Percentiles rank a stretch among this genome's conserved stretches.
These are phyloP conservation scores for Phytophthora capsici DNA, from an alignment of 352 stramenopile species.

Conservation along the genomic window DNA sequence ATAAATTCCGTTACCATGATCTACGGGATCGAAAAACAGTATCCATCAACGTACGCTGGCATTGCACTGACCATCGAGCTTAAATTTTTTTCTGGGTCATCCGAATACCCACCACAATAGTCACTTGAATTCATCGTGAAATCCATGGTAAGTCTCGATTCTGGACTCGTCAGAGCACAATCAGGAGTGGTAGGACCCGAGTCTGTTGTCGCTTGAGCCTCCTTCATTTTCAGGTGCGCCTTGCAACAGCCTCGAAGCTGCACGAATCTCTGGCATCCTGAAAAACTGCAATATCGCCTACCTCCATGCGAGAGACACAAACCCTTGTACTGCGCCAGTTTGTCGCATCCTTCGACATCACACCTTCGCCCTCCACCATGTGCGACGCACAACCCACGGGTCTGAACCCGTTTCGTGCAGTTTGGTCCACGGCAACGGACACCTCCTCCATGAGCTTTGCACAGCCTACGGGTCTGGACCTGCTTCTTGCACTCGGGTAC, in stretches of 20 bases:
- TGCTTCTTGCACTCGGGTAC: slow-evolving; percentile 67
- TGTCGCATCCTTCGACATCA: slow-evolving; percentile 57
- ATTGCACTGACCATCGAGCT: too few relatives aligned
- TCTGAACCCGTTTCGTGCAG: slow-evolving; percentile 74
- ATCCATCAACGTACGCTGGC: too few relatives aligned
- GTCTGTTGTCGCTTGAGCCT: not conserved
- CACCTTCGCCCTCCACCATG: slow-evolving; percentile 68
- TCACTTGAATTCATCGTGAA: not conserved
- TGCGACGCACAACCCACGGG: slow-evolving; percentile 67
- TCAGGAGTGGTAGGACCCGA: not conserved
- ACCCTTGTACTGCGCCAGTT: slow-evolving; percentile 67
- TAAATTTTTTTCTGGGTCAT: too few relatives aligned
- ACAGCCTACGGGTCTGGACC: slow-evolving; percentile 67
- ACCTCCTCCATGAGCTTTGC: slow-evolving; percentile 78
- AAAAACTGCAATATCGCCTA: slow-evolving; percentile 56
- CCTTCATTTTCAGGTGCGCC: slow-evolving; percentile 54
- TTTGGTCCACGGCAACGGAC: slow-evolving; percentile 63
- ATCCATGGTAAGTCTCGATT: not conserved
- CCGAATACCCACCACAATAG: too few relatives aligned
- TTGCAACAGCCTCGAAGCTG: slow-evolving; percentile 75
- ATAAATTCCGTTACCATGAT: too few relatives aligned
- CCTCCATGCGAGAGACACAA: slow-evolving; percentile 75
- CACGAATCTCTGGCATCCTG: slow-evolving; percentile 72
- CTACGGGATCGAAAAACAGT: too few relatives aligned
- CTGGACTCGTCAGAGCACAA: not conserved